Evolutionary conservation across 2,329 filamentous ascomycete species (phyloP).

Genomic region (Sporothrix schenckii): DNA sequence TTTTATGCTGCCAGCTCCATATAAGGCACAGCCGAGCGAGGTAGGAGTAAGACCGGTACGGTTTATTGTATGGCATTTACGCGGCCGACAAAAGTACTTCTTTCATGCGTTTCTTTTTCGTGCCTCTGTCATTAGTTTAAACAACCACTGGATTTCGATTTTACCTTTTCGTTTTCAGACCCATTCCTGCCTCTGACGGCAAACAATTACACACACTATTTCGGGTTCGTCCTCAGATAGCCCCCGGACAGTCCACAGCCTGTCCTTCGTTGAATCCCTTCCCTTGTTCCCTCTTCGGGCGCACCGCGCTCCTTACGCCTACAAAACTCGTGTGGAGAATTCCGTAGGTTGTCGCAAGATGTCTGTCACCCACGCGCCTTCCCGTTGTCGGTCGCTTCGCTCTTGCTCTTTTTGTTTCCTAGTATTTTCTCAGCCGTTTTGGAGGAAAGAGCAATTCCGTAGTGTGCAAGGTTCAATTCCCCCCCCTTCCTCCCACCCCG

Average conservation of each 20-base stretch:
- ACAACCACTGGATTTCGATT: neutral
- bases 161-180: too few species aligned
- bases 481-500: neutral
- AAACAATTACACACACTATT: conserved; percentile 29
- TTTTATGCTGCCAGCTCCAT: conserved; percentile 10
- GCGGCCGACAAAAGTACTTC: conserved; percentile 4
- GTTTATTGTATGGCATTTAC: neutral
- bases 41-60: neutral
- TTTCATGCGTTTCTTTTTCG: conserved; percentile 9
- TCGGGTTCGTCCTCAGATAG: neutral
- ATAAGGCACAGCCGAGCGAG: conserved; percentile 10
- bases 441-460: conserved; percentile 23
- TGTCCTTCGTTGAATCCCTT: neutral
- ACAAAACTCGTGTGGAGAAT: neutral
- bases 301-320: conserved; percentile 12
- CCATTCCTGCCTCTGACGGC: conserved; percentile 23
- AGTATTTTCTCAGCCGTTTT: conserved; percentile 8
- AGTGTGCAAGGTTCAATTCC: conserved; percentile 15
- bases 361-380: conserved; percentile 15
- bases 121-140: neutral
- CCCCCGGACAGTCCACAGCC: neutral
- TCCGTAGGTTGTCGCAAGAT: neutral
- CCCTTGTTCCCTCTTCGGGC: neutral
- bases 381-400: neutral
- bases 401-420: neutral